Evolutionary conservation across 78 protist genomes (phyloP).

Genomic region (Dictyostelium intermedium): DNA sequence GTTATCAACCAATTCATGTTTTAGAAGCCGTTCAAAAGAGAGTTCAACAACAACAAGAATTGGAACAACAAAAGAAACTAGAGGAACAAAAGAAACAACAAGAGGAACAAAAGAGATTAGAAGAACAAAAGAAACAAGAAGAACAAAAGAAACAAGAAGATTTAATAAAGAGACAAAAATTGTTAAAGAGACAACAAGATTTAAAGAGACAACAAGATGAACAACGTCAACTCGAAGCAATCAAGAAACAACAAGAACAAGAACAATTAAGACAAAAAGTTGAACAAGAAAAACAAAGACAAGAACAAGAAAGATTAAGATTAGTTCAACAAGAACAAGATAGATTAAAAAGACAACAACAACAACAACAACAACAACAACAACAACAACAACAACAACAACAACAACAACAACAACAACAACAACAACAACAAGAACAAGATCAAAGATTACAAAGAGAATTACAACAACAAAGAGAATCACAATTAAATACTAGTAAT

Average conservation of each 20-base stretch:
- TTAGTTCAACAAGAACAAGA: constrained; percentile 10
- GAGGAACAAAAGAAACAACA: constrained; percentile 5
- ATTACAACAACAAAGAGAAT: constrained; percentile 17
- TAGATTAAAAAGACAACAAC: neutral
- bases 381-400: neutral
- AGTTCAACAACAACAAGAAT: constrained; percentile 39
- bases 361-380: constrained; percentile 7
- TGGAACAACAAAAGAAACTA: neutral
- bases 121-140: constrained; percentile 5
- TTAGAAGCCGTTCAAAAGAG: constrained; percentile 74
- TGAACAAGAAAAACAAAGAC: neutral
- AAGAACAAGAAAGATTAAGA: neutral
- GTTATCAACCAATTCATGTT: constrained; percentile 69
- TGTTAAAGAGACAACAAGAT: neutral
- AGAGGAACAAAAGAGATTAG: neutral
- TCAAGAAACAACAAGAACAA: constrained; percentile 20
- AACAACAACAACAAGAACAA: neutral
- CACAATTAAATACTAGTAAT: neutral
- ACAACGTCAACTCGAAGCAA: constrained; percentile 2
- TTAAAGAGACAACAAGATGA: constrained; percentile 24
- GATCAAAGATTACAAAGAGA: neutral
- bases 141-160: constrained; percentile 30
- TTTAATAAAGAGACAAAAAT: neutral
- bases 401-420: neutral
- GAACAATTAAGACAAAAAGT: neutral